Evolutionary conservation across 352 stramenopile species (phyloP).

Genomic region (Elongisporangium anandrum): DNA sequence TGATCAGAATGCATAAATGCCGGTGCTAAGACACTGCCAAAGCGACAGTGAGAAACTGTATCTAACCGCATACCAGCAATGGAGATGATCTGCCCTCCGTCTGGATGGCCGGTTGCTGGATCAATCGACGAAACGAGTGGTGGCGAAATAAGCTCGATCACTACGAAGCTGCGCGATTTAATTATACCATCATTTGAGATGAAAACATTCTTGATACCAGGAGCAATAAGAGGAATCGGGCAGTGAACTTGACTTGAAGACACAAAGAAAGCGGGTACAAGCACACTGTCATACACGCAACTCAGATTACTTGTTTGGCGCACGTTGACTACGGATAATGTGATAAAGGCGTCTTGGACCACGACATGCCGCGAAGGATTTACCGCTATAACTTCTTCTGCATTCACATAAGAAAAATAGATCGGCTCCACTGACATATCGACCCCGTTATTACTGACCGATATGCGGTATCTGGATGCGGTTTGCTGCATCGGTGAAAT

Average conservation of each 20-base stretch:
- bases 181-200: conserved; percentile 49
- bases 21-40: conserved; percentile 30
- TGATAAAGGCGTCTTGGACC: conserved; percentile 25
- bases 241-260: conserved; percentile 33
- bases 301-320: conserved; percentile 31
- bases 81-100: conserved; percentile 33
- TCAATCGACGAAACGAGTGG: conserved; percentile 36
- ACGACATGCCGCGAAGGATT: conserved; percentile 25
- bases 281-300: conserved; percentile 49
- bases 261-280: conserved; percentile 22
- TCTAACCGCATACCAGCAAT: conserved; percentile 51
- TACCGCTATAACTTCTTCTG: conserved; percentile 39
- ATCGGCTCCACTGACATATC: conserved; percentile 42
- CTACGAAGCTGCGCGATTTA: conserved; percentile 31
- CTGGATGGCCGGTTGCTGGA: conserved; percentile 18
- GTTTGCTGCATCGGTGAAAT: conserved; percentile 23
- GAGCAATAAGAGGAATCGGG: conserved; percentile 16
- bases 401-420: conserved; percentile 34
- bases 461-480: conserved; percentile 18
- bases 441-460: conserved; percentile 60
- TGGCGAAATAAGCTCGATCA: conserved; percentile 41
- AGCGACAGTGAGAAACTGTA: conserved; percentile 63
- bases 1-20: conserved; percentile 23
- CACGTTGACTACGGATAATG: conserved; percentile 30
- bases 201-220: conserved; percentile 25